These are phyloP conservation scores for Meripilus lineatus DNA, from an alignment of 1,284 basidiomycete genomes.

Conservation along the genomic window DNA sequence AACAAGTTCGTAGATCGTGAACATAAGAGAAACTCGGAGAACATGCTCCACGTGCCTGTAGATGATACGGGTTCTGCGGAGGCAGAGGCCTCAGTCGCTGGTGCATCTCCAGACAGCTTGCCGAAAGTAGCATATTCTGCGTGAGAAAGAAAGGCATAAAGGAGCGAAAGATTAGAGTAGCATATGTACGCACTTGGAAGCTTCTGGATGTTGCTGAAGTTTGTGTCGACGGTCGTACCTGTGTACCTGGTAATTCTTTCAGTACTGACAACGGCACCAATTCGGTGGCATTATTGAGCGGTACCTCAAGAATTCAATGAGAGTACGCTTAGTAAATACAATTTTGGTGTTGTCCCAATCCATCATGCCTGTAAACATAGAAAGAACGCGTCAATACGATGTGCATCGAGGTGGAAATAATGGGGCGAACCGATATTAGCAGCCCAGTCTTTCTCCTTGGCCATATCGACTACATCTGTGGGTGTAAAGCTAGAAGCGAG, in stretches of 20 bases:
- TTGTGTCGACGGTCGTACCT: slow-evolving; percentile 67
- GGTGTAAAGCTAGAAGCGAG: slow-evolving; percentile 64
- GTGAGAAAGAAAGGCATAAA: not conserved
- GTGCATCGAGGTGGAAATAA: not conserved
- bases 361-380: slow-evolving; percentile 49
- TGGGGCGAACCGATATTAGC: slow-evolving; percentile 48
- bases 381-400: not conserved
- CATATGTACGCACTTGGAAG: slow-evolving; percentile 49
- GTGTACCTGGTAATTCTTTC: slow-evolving; percentile 44
- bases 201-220: slow-evolving; percentile 65
- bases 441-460: slow-evolving; percentile 68
- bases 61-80: not conserved
- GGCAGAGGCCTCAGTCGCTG: slow-evolving; percentile 7
- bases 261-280: slow-evolving; percentile 8
- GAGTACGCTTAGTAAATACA: slow-evolving; percentile 66
- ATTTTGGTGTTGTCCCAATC: slow-evolving; percentile 72
- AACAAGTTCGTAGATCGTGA: not conserved
- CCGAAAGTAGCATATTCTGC: slow-evolving; percentile 60
- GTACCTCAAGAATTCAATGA: slow-evolving; percentile 74
- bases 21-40: too few relatives aligned
- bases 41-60: slow-evolving; percentile 4
- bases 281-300: slow-evolving; percentile 25
- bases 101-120: slow-evolving; percentile 27
- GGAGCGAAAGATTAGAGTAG: not conserved
- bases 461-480: slow-evolving; percentile 45